A percentile compares a stretch with the other conserved stretches of the same genome.
Conservation (phyloP, 2,329 filamentous ascomycete species). For the Microcyclospora pomicola region DNA sequence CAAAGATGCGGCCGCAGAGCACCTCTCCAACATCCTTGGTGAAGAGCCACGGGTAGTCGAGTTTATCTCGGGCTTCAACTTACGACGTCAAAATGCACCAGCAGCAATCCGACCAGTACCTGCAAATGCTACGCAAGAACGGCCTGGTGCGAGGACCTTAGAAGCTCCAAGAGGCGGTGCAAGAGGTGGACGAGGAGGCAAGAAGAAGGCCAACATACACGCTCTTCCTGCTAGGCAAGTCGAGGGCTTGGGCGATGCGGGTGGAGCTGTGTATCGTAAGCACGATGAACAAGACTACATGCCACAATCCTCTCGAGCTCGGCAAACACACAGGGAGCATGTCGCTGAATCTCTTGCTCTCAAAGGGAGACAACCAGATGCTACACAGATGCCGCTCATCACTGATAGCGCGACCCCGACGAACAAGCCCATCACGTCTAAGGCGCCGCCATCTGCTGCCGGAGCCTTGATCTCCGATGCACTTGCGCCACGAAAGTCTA, state of each 20-base stretch:
- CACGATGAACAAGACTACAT: conserved; percentile 64
- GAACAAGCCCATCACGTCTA: conserved; percentile 31
- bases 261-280: conserved; percentile 71
- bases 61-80: conserved; percentile 64
- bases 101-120: conserved; percentile 10
- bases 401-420: conserved; percentile 33
- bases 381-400: conserved; percentile 28
- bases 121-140: conserved; percentile 1
- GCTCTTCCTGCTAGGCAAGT: conserved; percentile 27
- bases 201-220: conserved; percentile 29
- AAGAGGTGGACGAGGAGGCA: conserved; percentile 22
- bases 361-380: conserved; percentile 36
- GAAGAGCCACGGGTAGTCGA: conserved; percentile 64
- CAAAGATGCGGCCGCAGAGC: conserved; percentile 62
- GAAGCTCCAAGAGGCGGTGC: conserved; percentile 12
- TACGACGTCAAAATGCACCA: conserved; percentile 35
- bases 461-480: conserved; percentile 73
- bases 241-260: conserved; percentile 48
- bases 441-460: conserved; percentile 50
- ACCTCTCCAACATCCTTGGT: conserved; percentile 78
- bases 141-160: conserved; percentile 5
- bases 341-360: conserved; percentile 34
- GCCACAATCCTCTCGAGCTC: conserved; percentile 31
- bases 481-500: conserved; percentile 34
- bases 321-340: conserved; percentile 22